These are phyloP conservation scores for Schwanniomyces yamadae DNA, from an alignment of 805 yeast species.

Conservation along the genomic window DNA sequence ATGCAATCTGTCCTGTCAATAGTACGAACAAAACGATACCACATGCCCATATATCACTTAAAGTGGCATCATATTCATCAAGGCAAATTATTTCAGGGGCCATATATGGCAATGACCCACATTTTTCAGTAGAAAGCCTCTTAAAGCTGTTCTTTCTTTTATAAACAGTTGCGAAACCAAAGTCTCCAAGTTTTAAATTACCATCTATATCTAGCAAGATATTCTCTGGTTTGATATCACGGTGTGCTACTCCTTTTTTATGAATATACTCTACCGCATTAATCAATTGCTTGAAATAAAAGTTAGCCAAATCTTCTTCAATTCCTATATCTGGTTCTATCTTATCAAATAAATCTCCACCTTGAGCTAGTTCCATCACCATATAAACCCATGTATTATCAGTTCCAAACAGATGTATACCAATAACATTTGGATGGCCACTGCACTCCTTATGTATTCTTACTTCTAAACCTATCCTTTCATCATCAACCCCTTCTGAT, in stretches of 20 bases:
- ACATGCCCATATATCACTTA: constrained; percentile 98
- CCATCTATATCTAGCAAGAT: constrained; percentile 67
- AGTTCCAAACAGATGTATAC: constrained; percentile 58
- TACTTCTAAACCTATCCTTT: constrained; percentile 6
- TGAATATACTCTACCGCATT: constrained; percentile 67
- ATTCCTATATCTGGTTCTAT: constrained; percentile 66
- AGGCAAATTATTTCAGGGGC: constrained; percentile 94
- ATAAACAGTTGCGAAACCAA: constrained; percentile 92
- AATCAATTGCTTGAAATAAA: constrained; percentile 58
- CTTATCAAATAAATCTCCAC: constrained; percentile 70
- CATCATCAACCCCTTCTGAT: constrained; percentile 3
- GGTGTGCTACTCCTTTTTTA: constrained; percentile 73
- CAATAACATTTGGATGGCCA: constrained; percentile 60
- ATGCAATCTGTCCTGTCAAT: constrained; percentile 96
- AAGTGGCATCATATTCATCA: constrained; percentile 92
- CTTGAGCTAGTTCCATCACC: constrained; percentile 66
- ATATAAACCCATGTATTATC: constrained; percentile 65
- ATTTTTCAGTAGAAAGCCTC: constrained; percentile 63
- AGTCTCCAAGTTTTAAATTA: constrained; percentile 93
- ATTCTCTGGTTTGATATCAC: constrained; percentile 83
- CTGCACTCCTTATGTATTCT: constrained; percentile 56
- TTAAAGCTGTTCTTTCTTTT: constrained; percentile 71
- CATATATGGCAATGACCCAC: constrained; percentile 98
- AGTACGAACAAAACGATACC: constrained; percentile 94
- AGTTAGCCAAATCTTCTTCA: constrained; percentile 67